Percentiles rank a stretch among this genome's conserved stretches.
phyloP scores from a whole-genome alignment of 78 protist species.

The Dictyostelium firmibasis region DNA sequence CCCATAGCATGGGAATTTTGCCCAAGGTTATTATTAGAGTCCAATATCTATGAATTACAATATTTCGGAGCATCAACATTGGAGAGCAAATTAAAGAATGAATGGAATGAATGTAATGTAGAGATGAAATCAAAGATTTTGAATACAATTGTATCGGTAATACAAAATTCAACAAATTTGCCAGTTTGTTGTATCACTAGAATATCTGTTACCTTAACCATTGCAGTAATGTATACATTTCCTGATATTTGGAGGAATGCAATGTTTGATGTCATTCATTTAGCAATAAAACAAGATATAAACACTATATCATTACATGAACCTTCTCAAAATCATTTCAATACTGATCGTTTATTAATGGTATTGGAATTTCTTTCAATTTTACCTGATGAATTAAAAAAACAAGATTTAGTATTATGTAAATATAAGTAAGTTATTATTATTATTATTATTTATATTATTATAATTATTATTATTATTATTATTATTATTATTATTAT shows the following conservation, averaged over 20 bases:
- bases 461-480: too few relatives aligned
- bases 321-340: neutral
- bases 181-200: neutral
- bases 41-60: conserved; percentile 59
- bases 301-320: neutral
- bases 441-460: too few relatives aligned
- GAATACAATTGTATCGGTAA: neutral
- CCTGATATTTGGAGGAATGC: conserved; percentile 35
- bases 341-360: neutral
- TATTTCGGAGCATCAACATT: conserved; percentile 75
- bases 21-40: conserved; percentile 31
- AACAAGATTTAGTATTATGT: neutral
- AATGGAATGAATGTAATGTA: conserved; percentile 15
- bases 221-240: conserved; percentile 31
- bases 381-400: conserved; percentile 32
- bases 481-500: too few relatives aligned
- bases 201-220: conserved; percentile 17
- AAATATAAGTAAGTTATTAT: neutral
- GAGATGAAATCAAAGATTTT: conserved; percentile 15
- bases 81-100: conserved; percentile 50
- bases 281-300: neutral
- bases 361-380: conserved; percentile 53
- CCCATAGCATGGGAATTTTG: conserved; percentile 61
- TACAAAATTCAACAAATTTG: neutral
- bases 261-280: conserved; percentile 36